phyloP scores from a whole-genome alignment of 2,329 filamentous ascomycete genomes.

The Pseudofabraea citricarpa region DNA sequence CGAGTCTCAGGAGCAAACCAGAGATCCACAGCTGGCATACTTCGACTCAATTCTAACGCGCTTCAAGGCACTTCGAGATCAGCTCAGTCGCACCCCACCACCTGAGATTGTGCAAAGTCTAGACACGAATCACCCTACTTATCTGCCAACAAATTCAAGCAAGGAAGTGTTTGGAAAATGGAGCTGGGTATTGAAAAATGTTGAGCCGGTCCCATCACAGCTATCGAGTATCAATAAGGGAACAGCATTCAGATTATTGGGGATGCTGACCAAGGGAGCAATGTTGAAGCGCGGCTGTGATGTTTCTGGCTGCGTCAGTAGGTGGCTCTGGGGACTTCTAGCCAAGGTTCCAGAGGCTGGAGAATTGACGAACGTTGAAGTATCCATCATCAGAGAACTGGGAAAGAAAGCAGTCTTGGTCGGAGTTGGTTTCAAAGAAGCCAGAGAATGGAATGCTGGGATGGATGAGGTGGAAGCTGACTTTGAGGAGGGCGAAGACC shows the following conservation, averaged over 20 bases:
- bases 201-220: conserved; percentile 55
- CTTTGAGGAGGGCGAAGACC: conserved; percentile 31
- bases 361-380: conserved; percentile 69
- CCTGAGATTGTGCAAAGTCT: conserved; percentile 47
- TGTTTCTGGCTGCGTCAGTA: conserved; percentile 62
- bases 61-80: conserved; percentile 60
- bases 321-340: conserved; percentile 82
- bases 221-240: conserved; percentile 62
- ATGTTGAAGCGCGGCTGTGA: conserved; percentile 50
- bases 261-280: conserved; percentile 59
- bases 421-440: conserved; percentile 29
- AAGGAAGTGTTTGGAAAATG: conserved; percentile 43
- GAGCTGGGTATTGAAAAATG: conserved; percentile 44
- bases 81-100: conserved; percentile 53
- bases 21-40: conserved; percentile 58
- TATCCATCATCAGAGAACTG: conserved; percentile 72
- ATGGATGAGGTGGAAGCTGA: conserved; percentile 43
- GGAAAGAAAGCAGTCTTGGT: conserved; percentile 67
- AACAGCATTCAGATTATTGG: conserved; percentile 60
- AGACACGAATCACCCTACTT: conserved; percentile 43
- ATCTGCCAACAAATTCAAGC: conserved; percentile 38
- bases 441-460: conserved; percentile 32
- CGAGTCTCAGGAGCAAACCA: conserved; percentile 11
- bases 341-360: conserved; percentile 71
- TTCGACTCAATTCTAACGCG: conserved; percentile 60